Percentiles rank a stretch among this genome's conserved stretches.
phyloP scores from a whole-genome alignment of 805 yeast species.

The Candida palmyrensis region DNA sequence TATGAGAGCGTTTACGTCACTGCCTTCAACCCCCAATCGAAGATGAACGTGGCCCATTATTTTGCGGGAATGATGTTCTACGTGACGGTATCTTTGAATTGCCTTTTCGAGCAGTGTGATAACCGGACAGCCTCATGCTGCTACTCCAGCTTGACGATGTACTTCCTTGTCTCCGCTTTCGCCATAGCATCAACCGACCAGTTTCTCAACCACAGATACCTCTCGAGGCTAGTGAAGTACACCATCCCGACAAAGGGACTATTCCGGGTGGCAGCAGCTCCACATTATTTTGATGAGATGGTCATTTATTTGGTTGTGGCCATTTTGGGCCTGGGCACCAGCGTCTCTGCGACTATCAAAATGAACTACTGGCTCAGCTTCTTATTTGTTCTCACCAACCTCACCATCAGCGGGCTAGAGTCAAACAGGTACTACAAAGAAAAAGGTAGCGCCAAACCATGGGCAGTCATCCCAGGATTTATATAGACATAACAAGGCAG shows the following conservation, averaged over 20 bases:
- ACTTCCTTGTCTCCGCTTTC: too few relatives aligned
- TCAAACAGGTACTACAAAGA: slow-evolving; percentile 42
- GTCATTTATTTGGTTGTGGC: slow-evolving; percentile 43
- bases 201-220: slow-evolving; percentile 42
- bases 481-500: neutral
- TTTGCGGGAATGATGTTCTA: slow-evolving; percentile 61
- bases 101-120: too few relatives aligned
- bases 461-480: slow-evolving; percentile 31
- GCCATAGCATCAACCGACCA: slow-evolving; percentile 53
- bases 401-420: slow-evolving; percentile 53
- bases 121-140: too few relatives aligned
- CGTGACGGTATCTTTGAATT: slow-evolving; percentile 39
- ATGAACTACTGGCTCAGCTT: slow-evolving; percentile 18
- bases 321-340: slow-evolving; percentile 10
- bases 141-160: too few relatives aligned
- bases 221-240: slow-evolving; percentile 50
- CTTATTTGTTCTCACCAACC: slow-evolving; percentile 38
- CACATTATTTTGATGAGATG: slow-evolving; percentile 70
- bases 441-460: slow-evolving; percentile 20
- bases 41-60: slow-evolving; percentile 65
- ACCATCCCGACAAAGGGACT: slow-evolving; percentile 48
- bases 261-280: slow-evolving; percentile 49
- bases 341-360: slow-evolving; percentile 14
- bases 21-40: slow-evolving; percentile 41
- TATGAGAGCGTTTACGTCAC: slow-evolving; percentile 50